These are phyloP conservation scores for Corchorus capsularis DNA, from an alignment of 345 rosid species.

Conservation along the genomic window DNA sequence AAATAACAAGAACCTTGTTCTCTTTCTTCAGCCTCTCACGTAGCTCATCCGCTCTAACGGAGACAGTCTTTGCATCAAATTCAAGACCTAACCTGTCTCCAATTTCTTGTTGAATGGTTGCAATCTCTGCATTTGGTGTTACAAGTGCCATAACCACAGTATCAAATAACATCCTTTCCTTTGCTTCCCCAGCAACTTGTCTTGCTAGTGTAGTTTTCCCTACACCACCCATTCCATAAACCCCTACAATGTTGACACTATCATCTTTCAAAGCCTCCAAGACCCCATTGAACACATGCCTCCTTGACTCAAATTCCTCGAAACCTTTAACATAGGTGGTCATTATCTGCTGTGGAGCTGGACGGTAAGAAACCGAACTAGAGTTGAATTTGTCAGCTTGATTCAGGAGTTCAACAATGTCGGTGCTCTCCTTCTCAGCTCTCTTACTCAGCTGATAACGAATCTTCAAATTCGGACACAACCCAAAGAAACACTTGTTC, in stretches of 20 bases:
- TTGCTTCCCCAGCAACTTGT: slow-evolving; percentile 6
- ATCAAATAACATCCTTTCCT: slow-evolving; percentile 17
- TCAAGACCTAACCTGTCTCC: slow-evolving; percentile 2
- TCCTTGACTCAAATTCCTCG: not conserved
- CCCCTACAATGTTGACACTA: slow-evolving; percentile 17
- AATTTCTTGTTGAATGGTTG: slow-evolving; percentile 12
- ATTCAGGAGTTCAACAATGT: not conserved
- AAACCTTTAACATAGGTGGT: not conserved
- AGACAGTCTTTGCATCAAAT: not conserved
- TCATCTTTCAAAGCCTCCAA: slow-evolving; percentile 2
- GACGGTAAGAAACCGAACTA: not conserved
- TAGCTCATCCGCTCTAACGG: not conserved
- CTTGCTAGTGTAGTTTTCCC: slow-evolving; percentile 27
- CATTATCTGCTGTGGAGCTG: not conserved
- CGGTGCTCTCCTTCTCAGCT: not conserved
- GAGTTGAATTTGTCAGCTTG: slow-evolving; percentile 5
- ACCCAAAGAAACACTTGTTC: not conserved
- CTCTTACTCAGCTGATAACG: slow-evolving; percentile 20
- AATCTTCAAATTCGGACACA: not conserved
- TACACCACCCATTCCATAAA: slow-evolving; percentile 26
- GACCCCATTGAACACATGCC: not conserved
- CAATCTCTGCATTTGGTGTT: not conserved
- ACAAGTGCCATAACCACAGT: slow-evolving; percentile 13
- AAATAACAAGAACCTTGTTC: not conserved
- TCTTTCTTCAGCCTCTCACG: slow-evolving; percentile 3